phyloP scores from a whole-genome alignment of 768 basidiomycete genomes.

The Obba rivulosa region DNA sequence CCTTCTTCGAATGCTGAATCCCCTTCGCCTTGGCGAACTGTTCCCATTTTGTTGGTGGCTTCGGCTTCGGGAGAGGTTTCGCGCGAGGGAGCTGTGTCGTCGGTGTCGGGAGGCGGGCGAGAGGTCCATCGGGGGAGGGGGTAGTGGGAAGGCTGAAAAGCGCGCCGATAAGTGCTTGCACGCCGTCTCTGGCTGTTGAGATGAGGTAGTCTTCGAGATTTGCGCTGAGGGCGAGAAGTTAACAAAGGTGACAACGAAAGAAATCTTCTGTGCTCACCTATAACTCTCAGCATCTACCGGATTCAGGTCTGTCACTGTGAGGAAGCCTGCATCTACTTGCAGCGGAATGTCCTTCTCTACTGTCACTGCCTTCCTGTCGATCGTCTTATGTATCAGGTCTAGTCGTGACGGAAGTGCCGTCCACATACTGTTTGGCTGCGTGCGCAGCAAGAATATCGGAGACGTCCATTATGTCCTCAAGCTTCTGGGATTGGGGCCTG shows the following conservation, averaged over 20 bases:
- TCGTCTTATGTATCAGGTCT: too few relatives aligned
- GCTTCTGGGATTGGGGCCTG: too few relatives aligned
- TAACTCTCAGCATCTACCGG: constrained; percentile 83
- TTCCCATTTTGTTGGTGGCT: constrained; percentile 95
- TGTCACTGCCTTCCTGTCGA: constrained; percentile 53
- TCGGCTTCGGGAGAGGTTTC: constrained; percentile 90
- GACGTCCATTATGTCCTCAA: constrained; percentile 82
- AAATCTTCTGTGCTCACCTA: constrained; percentile 42
- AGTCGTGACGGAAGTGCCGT: background rate
- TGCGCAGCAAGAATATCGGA: constrained; percentile 73
- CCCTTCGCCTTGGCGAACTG: constrained; percentile 92
- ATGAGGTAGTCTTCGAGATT: constrained; percentile 80
- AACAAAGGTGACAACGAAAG: background rate
- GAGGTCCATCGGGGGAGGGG: constrained; percentile 73
- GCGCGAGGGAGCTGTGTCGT: constrained; percentile 78
- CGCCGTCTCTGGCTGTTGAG: constrained; percentile 72
- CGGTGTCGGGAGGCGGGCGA: constrained; percentile 76
- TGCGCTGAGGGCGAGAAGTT: constrained; percentile 38
- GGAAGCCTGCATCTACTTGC: constrained; percentile 74
- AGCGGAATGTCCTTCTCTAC: constrained; percentile 80
- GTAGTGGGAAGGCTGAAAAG: constrained; percentile 81
- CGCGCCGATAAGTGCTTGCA: constrained; percentile 72
- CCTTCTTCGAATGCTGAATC: constrained; percentile 72
- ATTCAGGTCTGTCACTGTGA: constrained; percentile 85
- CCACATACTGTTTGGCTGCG: constrained; percentile 66